Evolutionary conservation across 306 rosid species (phyloP).

Genomic region (Medicago lupulina): DNA sequence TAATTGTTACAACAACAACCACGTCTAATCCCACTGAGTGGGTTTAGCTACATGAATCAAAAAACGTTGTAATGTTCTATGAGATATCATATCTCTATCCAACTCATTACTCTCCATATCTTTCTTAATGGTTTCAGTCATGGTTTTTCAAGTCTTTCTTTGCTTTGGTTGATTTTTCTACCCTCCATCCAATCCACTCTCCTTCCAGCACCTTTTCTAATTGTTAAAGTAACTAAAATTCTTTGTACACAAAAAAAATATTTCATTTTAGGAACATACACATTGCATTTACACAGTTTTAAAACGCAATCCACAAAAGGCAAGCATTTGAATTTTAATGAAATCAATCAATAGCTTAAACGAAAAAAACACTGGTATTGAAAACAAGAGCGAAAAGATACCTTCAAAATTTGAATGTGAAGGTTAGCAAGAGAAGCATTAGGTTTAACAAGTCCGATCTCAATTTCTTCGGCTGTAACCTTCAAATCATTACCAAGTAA

Average conservation of each 20-base stretch:
- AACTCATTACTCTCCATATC: too few relatives aligned
- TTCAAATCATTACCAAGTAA: constrained; percentile 61
- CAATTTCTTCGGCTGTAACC: constrained; percentile 75
- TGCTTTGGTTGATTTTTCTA: too few relatives aligned
- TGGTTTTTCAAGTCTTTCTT: too few relatives aligned
- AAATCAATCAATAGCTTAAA: neutral
- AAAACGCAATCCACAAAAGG: neutral
- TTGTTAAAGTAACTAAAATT: neutral
- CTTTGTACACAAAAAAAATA: neutral
- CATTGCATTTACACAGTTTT: neutral
- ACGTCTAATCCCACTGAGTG: too few relatives aligned
- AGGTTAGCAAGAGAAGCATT: constrained; percentile 66
- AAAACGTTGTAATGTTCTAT: too few relatives aligned
- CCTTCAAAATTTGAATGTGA: constrained; percentile 82
- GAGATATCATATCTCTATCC: too few relatives aligned
- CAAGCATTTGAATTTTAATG: neutral
- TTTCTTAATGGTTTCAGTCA: too few relatives aligned
- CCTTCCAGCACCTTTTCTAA: too few relatives aligned
- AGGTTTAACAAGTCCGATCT: constrained; percentile 72
- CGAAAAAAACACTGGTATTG: neutral
- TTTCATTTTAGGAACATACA: neutral
- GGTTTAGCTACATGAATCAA: too few relatives aligned
- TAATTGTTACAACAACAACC: neutral
- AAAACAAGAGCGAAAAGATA: constrained; percentile 5
- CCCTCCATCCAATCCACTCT: too few relatives aligned